Evolutionary conservation across 768 basidiomycete species (phyloP).

Genomic region (Calocybe cyanea): DNA sequence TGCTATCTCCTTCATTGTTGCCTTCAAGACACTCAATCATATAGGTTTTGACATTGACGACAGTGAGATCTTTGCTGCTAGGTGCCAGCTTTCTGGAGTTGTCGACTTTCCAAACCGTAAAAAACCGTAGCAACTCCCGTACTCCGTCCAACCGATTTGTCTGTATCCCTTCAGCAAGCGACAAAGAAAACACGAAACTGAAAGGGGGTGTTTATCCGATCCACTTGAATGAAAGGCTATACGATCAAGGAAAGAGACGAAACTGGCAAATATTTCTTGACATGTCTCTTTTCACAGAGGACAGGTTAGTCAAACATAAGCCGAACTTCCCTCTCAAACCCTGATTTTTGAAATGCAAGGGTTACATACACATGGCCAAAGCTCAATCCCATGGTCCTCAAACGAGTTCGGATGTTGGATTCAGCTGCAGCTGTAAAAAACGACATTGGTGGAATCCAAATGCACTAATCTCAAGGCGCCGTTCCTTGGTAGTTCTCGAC

Average conservation of each 20-base stretch:
- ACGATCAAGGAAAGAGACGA: slow-evolving; percentile 30
- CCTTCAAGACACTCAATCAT: neutral
- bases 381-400: slow-evolving; percentile 30
- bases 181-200: neutral
- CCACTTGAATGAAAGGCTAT: slow-evolving; percentile 27
- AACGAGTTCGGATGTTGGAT: slow-evolving; percentile 19
- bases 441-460: neutral
- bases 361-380: slow-evolving; percentile 32
- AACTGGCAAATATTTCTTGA: slow-evolving; percentile 26
- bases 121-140: neutral
- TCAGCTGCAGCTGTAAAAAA: neutral
- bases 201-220: slow-evolving; percentile 14
- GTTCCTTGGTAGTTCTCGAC: slow-evolving; percentile 7
- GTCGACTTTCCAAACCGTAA: slow-evolving; percentile 9
- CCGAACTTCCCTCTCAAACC: slow-evolving; percentile 1
- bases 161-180: slow-evolving; percentile 20
- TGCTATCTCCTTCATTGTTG: slow-evolving; percentile 8
- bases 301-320: neutral
- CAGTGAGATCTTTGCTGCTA: slow-evolving; percentile 21
- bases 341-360: slow-evolving; percentile 11
- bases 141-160: slow-evolving; percentile 15
- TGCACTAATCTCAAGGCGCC: slow-evolving; percentile 14
- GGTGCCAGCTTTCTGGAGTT: slow-evolving; percentile 35
- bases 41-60: slow-evolving; percentile 23
- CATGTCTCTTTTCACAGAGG: neutral